Conservation (phyloP, 257 asterid species). For the Fraxinus quadrangulata region DNA sequence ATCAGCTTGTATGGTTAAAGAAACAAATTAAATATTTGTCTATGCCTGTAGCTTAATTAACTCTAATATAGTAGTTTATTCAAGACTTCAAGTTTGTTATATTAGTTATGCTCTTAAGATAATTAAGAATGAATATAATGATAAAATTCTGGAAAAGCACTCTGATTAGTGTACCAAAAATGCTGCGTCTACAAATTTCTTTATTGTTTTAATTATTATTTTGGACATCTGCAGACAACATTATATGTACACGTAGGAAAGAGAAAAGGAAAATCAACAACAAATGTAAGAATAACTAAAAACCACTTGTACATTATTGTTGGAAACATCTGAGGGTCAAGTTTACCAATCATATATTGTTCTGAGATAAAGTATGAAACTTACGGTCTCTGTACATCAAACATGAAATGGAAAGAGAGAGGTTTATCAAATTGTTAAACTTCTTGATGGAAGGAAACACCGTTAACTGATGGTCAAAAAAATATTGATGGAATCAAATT, state of each 20-base stretch:
- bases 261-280: background rate
- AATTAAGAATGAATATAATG: too few relatives aligned
- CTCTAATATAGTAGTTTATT: background rate
- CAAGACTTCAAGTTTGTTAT: background rate
- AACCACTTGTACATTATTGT: too few relatives aligned
- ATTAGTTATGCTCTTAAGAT: background rate
- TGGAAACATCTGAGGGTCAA: too few relatives aligned
- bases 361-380: too few relatives aligned
- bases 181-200: background rate
- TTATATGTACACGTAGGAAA: background rate
- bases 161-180: background rate
- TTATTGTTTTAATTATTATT: background rate
- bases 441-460: too few relatives aligned
- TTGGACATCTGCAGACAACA: background rate
- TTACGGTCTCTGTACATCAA: too few relatives aligned
- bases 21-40: background rate
- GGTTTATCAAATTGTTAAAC: too few relatives aligned
- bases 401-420: too few relatives aligned
- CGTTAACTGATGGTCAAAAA: too few relatives aligned
- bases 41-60: background rate
- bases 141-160: background rate
- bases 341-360: too few relatives aligned
- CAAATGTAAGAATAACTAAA: too few relatives aligned
- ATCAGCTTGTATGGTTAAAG: slow-evolving; percentile 3
- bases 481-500: too few relatives aligned